Base-by-base conservation (phyloP, 805 yeast genomes). In the Candida adriatica region DNA sequence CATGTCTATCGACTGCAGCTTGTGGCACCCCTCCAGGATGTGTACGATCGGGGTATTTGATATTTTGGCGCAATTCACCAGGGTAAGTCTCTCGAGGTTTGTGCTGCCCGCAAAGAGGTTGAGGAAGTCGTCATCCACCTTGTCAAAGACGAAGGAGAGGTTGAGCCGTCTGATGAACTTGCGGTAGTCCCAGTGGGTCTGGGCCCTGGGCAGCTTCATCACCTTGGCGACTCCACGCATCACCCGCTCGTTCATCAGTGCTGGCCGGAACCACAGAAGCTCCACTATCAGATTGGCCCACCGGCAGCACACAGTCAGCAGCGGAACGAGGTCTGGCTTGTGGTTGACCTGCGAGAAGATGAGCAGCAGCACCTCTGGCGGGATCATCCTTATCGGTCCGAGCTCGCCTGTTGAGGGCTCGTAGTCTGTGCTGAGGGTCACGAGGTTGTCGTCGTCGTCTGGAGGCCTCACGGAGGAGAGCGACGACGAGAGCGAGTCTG, bases 201-300 rank as follows among this genome's bases (percentile, higher is more conserved):
- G 48, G 5, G 40, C 51, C 33, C 64, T 56, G 13, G 75, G 73
- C 26, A 59, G 42, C 26, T 61, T 61, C 68, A 80, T 69, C 26
- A 85, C 73, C 26, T 63, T 59, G 29, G 70, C 61, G 30, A 87
- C 68, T 39, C 71, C 70, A 26, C 57, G 56, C 42, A 75, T 70
- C 3, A 76, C 64, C 2, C 52, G 37, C 27, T 64, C 66, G 38
- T 66, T 64, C 39, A 69, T 72, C 55, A 84, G 66, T 26, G 72
- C 73, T 4, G 96, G 96, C 37, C 97, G 71, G 51, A 84, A 83
- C 94, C 96, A 88, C 18, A 88, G 61, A 25, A 79, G 66, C 47
- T 84, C 95, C 8, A 86, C 75, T 10, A 83, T 75, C 25, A 83
- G 63, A 43, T 75, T 72, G 8, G 87, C 82, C 81, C 95, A 87